phyloP scores from a whole-genome alignment of 2,329 filamentous ascomycete genomes.

The Saccharata proteae region DNA sequence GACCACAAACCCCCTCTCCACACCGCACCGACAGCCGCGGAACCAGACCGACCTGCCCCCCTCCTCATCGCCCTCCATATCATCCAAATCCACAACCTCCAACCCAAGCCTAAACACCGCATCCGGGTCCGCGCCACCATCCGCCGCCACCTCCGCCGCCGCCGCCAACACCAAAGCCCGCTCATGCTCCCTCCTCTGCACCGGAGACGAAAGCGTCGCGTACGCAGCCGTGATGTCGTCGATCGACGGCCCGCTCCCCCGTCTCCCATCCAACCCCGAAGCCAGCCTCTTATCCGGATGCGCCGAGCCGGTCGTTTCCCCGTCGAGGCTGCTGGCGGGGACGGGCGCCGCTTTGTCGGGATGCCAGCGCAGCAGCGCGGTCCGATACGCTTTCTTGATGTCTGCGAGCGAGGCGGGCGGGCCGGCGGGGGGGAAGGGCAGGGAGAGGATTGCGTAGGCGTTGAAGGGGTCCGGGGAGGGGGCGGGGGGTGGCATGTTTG shows the following conservation, averaged over 20 bases:
- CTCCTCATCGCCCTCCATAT: conserved; percentile 23
- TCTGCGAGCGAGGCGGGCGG: conserved; percentile 1
- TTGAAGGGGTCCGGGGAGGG: conserved; percentile 6
- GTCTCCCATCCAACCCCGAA: background rate
- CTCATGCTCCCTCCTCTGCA: conserved; percentile 37
- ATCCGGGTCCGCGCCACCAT: conserved; percentile 3
- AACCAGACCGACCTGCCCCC: conserved; percentile 32
- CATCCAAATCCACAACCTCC: conserved; percentile 7
- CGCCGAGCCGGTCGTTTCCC: no score
- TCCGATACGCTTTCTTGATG: conserved; percentile 37
- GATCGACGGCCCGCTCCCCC: conserved; percentile 28
- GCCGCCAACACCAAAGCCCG: conserved; percentile 3
- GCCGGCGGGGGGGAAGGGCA: conserved; percentile 2
- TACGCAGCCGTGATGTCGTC: conserved; percentile 50
- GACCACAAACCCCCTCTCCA: conserved; percentile 42
- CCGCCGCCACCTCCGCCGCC: conserved; percentile 3
- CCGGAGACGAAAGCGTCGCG: conserved; percentile 36
- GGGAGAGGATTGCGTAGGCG: conserved; percentile 7
- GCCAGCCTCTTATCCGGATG: conserved; percentile 1
- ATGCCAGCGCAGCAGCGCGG: conserved; percentile 44
- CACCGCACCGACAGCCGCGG: conserved; percentile 46
- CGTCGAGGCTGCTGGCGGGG: no score
- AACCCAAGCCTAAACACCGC: conserved; percentile 5
- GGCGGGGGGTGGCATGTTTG: background rate
- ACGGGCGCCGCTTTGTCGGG: conserved; percentile 41